Conservation (phyloP, 2,329 filamentous ascomycete genomes). For the Cadophora sp. region DNA sequence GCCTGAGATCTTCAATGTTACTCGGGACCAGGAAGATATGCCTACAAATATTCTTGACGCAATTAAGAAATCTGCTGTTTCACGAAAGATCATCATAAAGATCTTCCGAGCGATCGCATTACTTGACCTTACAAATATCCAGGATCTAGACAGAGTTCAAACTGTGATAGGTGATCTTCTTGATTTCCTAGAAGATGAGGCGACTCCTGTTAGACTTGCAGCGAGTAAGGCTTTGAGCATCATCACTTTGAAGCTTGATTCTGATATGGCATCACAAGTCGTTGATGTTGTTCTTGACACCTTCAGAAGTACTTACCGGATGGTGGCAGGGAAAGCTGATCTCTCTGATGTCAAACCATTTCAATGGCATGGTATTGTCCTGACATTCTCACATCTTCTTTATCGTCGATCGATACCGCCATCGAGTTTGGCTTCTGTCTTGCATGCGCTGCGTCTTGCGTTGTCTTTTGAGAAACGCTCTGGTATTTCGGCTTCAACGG, state of each 20-base stretch:
- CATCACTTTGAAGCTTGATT: constrained; percentile 79
- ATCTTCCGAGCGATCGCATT: constrained; percentile 78
- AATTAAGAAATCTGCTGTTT: constrained; percentile 76
- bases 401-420: constrained; percentile 83
- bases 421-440: constrained; percentile 72
- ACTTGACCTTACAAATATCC: constrained; percentile 52
- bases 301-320: constrained; percentile 57
- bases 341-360: constrained; percentile 80
- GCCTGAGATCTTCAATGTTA: constrained; percentile 67
- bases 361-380: constrained; percentile 90
- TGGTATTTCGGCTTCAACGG: constrained; percentile 80
- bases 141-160: constrained; percentile 67
- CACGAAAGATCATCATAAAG: constrained; percentile 84
- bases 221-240: constrained; percentile 93
- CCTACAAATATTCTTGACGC: constrained; percentile 52
- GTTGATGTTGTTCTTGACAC: constrained; percentile 84
- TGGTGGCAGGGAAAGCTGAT: constrained; percentile 43
- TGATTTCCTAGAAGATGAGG: constrained; percentile 80
- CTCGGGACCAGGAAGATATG: constrained; percentile 51
- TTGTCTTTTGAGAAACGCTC: constrained; percentile 89
- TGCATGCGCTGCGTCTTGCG: constrained; percentile 79
- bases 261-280: constrained; percentile 84
- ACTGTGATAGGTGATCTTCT: constrained; percentile 83
- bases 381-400: constrained; percentile 85
- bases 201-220: constrained; percentile 88